A percentile compares a stretch with the other conserved stretches of the same genome.
phyloP scores from a whole-genome alignment of 164 flowering plant genomes.

The Piper betle region DNA sequence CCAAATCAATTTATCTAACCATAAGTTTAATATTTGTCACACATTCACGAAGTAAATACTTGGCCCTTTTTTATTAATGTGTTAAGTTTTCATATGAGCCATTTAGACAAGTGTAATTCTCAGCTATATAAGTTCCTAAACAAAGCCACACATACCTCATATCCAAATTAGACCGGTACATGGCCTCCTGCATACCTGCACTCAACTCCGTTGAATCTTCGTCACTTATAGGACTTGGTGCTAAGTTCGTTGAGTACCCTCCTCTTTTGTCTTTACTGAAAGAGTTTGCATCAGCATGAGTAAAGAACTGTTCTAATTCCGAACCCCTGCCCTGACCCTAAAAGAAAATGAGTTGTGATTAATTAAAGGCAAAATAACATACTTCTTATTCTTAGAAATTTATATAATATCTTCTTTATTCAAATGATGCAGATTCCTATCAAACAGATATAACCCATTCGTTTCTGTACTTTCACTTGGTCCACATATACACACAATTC shows the following conservation, averaged over 20 bases:
- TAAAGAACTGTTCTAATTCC: slow-evolving; percentile 52
- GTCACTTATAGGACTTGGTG: slow-evolving; percentile 20
- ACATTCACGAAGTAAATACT: neutral
- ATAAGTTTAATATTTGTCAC: too few species aligned
- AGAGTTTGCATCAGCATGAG: slow-evolving; percentile 61
- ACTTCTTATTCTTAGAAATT: too few species aligned
- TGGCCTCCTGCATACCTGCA: slow-evolving; percentile 92
- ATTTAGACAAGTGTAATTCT: neutral
- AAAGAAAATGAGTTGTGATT: neutral
- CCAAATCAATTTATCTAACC: too few species aligned
- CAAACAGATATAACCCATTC: too few species aligned
- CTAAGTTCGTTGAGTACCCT: slow-evolving; percentile 12
- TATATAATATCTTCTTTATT: too few species aligned
- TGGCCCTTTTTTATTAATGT: neutral
- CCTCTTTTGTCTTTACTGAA: slow-evolving; percentile 35
- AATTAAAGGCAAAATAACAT: too few species aligned
- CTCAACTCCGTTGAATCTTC: slow-evolving; percentile 85
- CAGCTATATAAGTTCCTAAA: neutral
- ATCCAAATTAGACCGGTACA: slow-evolving; percentile 92
- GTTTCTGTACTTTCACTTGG: too few species aligned
- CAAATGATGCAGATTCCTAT: too few species aligned
- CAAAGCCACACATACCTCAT: slow-evolving; percentile 46
- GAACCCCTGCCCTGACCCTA: slow-evolving; percentile 54
- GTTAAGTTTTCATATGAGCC: neutral
- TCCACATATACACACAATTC: too few species aligned